Conservation (phyloP, 768 basidiomycete species). For the Xerocomus brunneocitrinus region DNA sequence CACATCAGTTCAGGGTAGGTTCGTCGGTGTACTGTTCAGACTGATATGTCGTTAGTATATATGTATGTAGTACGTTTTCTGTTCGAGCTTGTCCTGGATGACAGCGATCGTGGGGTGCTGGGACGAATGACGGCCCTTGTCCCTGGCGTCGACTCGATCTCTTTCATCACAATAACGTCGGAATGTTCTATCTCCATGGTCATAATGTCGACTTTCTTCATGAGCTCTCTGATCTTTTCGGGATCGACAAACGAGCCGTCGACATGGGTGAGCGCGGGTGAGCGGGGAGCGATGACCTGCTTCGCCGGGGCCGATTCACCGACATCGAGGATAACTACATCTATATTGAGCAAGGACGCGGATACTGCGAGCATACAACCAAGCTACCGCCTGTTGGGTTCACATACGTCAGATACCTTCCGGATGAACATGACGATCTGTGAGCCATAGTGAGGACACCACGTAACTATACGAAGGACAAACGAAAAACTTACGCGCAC, state of each 20-base stretch:
- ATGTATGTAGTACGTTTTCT: conserved; percentile 45
- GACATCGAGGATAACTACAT: conserved; percentile 79
- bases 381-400: conserved; percentile 73
- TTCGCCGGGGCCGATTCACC: conserved; percentile 84
- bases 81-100: conserved; percentile 76
- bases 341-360: conserved; percentile 81
- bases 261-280: conserved; percentile 54
- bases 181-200: conserved; percentile 99
- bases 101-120: conserved; percentile 72
- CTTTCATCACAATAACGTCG: conserved; percentile 66
- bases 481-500: conserved; percentile 24
- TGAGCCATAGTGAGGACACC: conserved; percentile 6
- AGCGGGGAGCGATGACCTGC: conserved; percentile 63
- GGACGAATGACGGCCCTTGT: conserved; percentile 55
- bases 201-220: conserved; percentile 74
- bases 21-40: not conserved
- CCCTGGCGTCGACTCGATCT: conserved; percentile 27
- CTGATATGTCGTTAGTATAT: not conserved
- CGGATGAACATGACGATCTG: conserved; percentile 7
- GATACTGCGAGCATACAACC: conserved; percentile 95
- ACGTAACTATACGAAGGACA: not conserved
- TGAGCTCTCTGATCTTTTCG: conserved; percentile 72
- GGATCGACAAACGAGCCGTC: conserved; percentile 88
- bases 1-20: conserved; percentile 10
- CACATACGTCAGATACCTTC: conserved; percentile 2